phyloP scores from a whole-genome alignment of 2,329 filamentous ascomycete genomes.

The Uncinocarpus reesii region DNA sequence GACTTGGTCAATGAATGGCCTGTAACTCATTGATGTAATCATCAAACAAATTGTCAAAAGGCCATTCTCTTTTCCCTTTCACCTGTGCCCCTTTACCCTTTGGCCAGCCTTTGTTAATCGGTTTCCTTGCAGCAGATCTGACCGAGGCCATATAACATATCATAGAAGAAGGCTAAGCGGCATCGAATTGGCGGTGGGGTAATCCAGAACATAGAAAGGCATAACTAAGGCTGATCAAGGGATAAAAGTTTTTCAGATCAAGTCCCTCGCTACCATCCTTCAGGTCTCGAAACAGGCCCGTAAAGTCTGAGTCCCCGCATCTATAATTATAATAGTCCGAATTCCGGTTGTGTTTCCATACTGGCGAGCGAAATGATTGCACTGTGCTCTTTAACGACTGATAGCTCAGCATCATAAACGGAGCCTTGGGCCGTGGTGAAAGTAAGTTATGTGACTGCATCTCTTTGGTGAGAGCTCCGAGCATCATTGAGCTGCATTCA shows the following conservation, averaged over 20 bases:
- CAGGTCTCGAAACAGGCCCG: background rate
- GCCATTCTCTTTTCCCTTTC: no score
- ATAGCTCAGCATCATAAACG: conserved; percentile 2
- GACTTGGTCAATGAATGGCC: no score
- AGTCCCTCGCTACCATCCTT: background rate
- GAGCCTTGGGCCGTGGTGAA: conserved; percentile 15
- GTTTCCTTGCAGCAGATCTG: no score
- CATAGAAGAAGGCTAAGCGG: no score
- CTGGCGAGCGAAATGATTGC: background rate
- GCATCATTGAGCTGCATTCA: conserved; percentile 23
- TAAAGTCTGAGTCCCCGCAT: background rate
- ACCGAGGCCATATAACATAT: no score
- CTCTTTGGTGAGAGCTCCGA: conserved; percentile 17
- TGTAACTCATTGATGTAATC: no score
- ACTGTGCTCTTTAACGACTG: background rate
- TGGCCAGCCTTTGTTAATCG: no score
- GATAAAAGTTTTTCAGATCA: background rate
- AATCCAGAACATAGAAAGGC: no score
- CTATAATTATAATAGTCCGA: background rate
- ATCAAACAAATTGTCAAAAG: no score
- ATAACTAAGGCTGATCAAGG: no score
- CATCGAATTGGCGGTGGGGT: no score
- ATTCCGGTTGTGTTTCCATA: background rate
- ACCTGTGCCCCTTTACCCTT: no score
- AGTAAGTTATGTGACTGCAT: conserved; percentile 16